Percentiles rank a stretch among this genome's conserved stretches.
Conservation (phyloP, 2,329 filamentous ascomycete species). For the Paraconiothyrium sp. region DNA sequence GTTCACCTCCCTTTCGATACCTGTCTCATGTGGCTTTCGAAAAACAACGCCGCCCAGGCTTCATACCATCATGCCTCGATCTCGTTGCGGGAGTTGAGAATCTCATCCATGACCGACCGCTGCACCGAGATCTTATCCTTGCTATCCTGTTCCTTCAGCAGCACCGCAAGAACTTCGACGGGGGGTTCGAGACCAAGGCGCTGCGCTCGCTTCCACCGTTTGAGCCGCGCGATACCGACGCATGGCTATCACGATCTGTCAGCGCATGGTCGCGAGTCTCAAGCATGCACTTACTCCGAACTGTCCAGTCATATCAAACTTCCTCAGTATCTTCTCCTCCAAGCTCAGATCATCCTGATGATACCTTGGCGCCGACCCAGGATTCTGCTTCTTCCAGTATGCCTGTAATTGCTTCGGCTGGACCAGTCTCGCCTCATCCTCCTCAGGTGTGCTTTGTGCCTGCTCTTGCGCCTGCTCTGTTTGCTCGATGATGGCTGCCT, state of each 20-base stretch:
- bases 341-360: slow-evolving; percentile 78
- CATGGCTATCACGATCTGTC: slow-evolving; percentile 73
- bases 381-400: slow-evolving; percentile 82
- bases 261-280: background rate
- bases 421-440: slow-evolving; percentile 70
- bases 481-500: slow-evolving; percentile 52
- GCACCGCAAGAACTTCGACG: slow-evolving; percentile 86
- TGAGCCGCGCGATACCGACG: slow-evolving; percentile 81
- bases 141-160: slow-evolving; percentile 73
- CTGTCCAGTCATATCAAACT: slow-evolving; percentile 91
- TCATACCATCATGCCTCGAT: slow-evolving; percentile 36
- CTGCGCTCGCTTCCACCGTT: slow-evolving; percentile 89
- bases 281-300: slow-evolving; percentile 75
- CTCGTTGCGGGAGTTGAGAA: slow-evolving; percentile 62
- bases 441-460: slow-evolving; percentile 45
- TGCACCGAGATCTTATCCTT: slow-evolving; percentile 65
- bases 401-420: slow-evolving; percentile 73
- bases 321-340: slow-evolving; percentile 85
- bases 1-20: no score
- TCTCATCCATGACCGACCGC: slow-evolving; percentile 77
- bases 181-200: slow-evolving; percentile 85
- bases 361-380: slow-evolving; percentile 72
- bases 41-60: background rate
- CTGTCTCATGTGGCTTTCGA: no score
- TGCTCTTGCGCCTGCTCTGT: slow-evolving; percentile 42